Conservation (phyloP, 225 moss, liverwort and hornwort genomes). For the Thuidium tamariscinum region DNA sequence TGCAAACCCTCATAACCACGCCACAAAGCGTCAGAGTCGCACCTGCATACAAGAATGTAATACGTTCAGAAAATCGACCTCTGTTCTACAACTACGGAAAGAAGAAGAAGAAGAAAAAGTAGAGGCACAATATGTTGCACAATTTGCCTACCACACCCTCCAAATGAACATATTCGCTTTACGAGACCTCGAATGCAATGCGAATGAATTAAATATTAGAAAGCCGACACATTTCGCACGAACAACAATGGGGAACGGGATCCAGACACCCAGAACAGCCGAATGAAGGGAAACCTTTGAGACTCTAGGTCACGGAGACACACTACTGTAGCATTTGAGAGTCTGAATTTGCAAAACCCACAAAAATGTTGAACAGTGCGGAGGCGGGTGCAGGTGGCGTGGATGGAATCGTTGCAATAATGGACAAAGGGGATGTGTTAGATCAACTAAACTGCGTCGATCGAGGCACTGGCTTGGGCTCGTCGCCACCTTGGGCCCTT, state of each 20-base stretch:
- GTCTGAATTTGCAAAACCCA: neutral
- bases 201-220: neutral
- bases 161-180: neutral
- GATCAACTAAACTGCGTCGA: neutral
- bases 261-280: neutral
- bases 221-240: neutral
- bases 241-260: neutral
- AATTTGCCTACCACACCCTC: neutral
- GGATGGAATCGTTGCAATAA: neutral
- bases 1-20: neutral
- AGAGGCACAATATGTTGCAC: neutral
- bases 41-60: neutral
- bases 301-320: slow-evolving; percentile 1
- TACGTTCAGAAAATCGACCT: neutral
- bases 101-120: neutral
- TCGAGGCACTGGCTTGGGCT: neutral
- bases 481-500: neutral
- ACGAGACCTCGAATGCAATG: neutral
- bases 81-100: neutral
- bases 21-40: neutral
- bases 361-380: neutral
- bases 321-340: neutral
- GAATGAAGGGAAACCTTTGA: neutral
- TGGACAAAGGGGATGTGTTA: neutral
- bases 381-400: neutral